These are phyloP conservation scores for Podila horticola DNA, from an alignment of 192 early-diverging fungal genomes.

Conservation along the genomic window DNA sequence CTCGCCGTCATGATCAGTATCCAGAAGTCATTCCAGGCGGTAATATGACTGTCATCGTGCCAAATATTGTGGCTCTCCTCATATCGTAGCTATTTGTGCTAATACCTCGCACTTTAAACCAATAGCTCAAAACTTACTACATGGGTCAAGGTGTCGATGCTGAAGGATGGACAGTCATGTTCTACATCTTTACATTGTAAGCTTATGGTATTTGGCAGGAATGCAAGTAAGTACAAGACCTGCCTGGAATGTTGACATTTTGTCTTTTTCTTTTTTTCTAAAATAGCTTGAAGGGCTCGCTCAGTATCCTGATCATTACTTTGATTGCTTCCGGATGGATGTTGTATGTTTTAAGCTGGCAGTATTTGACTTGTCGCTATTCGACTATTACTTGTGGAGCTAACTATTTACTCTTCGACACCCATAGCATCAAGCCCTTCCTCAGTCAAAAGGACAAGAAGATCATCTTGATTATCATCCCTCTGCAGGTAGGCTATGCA, in stretches of 20 bases:
- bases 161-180: slow-evolving; percentile 64
- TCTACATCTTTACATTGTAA: slow-evolving; percentile 67
- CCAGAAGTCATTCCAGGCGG: slow-evolving; percentile 62
- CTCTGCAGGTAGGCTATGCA: slow-evolving; percentile 49
- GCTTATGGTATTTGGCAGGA: neutral
- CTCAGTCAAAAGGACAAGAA: slow-evolving; percentile 62
- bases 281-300: slow-evolving; percentile 57
- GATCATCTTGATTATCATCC: slow-evolving; percentile 62
- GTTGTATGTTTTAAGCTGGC: slow-evolving; percentile 42
- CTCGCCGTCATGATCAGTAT: slow-evolving; percentile 57
- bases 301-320: slow-evolving; percentile 63
- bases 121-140: slow-evolving; percentile 58
- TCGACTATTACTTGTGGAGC: neutral
- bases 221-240: neutral
- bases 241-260: no score
- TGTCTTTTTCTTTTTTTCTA: neutral
- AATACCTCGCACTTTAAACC: neutral
- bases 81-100: neutral
- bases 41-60: slow-evolving; percentile 22
- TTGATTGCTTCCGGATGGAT: slow-evolving; percentile 67
- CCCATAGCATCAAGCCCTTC: slow-evolving; percentile 61
- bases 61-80: neutral
- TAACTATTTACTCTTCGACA: neutral
- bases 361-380: neutral
- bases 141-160: slow-evolving; percentile 58